These are phyloP conservation scores for Artemisia argyi DNA, from an alignment of 129 eudicot genomes.

Conservation along the genomic window DNA sequence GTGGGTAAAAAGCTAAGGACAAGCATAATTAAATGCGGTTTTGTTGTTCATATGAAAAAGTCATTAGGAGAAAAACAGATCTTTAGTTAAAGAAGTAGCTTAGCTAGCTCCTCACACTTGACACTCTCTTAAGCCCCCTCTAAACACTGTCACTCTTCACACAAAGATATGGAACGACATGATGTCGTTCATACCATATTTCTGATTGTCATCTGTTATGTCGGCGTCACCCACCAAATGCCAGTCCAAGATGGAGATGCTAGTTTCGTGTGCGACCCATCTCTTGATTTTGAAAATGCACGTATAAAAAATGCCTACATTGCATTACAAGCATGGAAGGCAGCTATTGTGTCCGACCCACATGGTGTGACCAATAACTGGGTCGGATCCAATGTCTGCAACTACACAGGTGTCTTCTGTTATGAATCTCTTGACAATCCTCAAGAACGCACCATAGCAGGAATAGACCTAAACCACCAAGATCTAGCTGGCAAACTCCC, in stretches of 20 bases:
- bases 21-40: too few relatives aligned
- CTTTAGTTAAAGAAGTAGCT: too few relatives aligned
- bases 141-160: too few relatives aligned
- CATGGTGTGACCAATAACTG: slow-evolving; percentile 47
- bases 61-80: too few relatives aligned
- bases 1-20: too few relatives aligned
- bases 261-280: slow-evolving; percentile 34
- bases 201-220: slow-evolving; percentile 20
- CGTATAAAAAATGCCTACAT: slow-evolving; percentile 60
- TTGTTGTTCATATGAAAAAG: too few relatives aligned
- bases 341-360: slow-evolving; percentile 65
- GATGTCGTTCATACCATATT: slow-evolving; percentile 18
- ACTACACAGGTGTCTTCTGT: slow-evolving; percentile 75
- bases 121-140: too few relatives aligned
- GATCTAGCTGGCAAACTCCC: slow-evolving; percentile 81
- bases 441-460: slow-evolving; percentile 47
- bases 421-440: slow-evolving; percentile 47
- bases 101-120: too few relatives aligned
- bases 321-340: slow-evolving; percentile 79
- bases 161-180: neutral
- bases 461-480: slow-evolving; percentile 65
- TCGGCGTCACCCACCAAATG: slow-evolving; percentile 22
- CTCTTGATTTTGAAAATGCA: slow-evolving; percentile 47
- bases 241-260: slow-evolving; percentile 15
- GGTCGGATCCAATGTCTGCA: slow-evolving; percentile 68